Evolutionary conservation across 768 basidiomycete species (phyloP).

Genomic region (Cystofilobasidium capitatum): DNA sequence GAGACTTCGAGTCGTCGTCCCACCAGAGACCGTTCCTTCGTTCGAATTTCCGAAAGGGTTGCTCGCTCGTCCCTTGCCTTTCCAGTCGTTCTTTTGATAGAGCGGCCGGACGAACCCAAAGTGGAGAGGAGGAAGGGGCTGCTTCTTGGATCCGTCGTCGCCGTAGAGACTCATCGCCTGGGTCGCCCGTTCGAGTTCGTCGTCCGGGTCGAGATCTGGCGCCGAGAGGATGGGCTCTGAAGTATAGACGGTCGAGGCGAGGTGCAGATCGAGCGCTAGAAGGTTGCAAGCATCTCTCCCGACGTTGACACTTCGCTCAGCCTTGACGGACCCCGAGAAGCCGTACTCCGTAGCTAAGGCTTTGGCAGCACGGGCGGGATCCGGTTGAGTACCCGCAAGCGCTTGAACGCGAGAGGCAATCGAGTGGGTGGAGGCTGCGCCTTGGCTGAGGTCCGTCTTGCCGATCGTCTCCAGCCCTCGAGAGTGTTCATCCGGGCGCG

Average conservation of each 20-base stretch:
- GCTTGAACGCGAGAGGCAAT: slow-evolving; percentile 4
- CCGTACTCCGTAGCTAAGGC: slow-evolving; percentile 5
- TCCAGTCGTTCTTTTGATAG: background rate
- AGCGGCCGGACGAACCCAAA: slow-evolving; percentile 15
- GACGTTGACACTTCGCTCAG: background rate
- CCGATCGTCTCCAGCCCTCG: background rate
- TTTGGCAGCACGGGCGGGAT: background rate
- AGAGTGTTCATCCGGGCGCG: background rate
- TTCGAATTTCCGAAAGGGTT: background rate
- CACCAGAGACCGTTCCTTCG: background rate
- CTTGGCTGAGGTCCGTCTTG: background rate
- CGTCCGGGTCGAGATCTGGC: background rate
- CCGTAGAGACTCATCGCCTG: slow-evolving; percentile 13
- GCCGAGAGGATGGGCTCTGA: background rate
- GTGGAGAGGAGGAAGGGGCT: slow-evolving; percentile 6
- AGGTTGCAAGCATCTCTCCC: background rate
- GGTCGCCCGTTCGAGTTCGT: slow-evolving; percentile 23
- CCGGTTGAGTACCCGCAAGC: background rate
- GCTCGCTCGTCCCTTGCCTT: background rate
- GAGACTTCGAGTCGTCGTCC: slow-evolving; percentile 8
- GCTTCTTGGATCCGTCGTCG: background rate
- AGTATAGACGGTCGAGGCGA: slow-evolving; percentile 10
- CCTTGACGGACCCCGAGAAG: background rate
- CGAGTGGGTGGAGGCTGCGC: background rate
- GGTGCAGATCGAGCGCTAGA: slow-evolving; percentile 19